Base-by-base conservation (phyloP, 192 early-diverging fungal species). In the Podila clonocystis region DNA sequence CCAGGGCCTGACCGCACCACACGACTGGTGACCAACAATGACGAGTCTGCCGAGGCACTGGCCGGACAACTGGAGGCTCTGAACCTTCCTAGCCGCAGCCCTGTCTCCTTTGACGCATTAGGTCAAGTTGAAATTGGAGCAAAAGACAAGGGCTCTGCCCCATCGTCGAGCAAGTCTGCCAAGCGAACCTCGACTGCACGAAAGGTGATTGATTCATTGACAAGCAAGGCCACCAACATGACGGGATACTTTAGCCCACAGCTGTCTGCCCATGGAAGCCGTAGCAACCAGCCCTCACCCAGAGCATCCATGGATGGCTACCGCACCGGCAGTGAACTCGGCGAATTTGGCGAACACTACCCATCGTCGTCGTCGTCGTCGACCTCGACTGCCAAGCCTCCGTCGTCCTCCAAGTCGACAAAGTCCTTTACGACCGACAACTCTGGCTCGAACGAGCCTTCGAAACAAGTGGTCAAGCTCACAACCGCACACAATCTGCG, bases 201-300 rank as follows among this genome's bases (percentile, higher is more conserved):
- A 48, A 80, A 80, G 62, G 22, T 73, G 66, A 61, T 80, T 17
- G 77, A 80, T 13, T 36, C 77, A 9, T 11, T 80, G 61, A 62
- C 70, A 5, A 73, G 62, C 22, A 80, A 80, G 34, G 77, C 77
- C 5, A 69, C 76, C 22, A 68, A 72, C 50, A 58, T 79, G 65
- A 79, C 77, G 20, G 77, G 77, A 50, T 80, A 80, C 41, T 80
- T 80, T 41, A 80, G 55, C 20, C 77, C 70, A 1, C 29, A 17
- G 41, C 13, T 45, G 41, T 45, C 41, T 45, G 41, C 41, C 24
- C 52, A 55, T 24, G 52, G 52, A 26, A 55, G 52, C 52, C 24
- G 8, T 55, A 55, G 52, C 24, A 55, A n/a, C 24, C 33, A 65
- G 34, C n/a, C 72, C 58, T 50, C 63, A 24, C 15, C 63, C 64